Evolutionary conservation across 768 basidiomycete species (phyloP), one percentile per base, ranked within the genome.

Genomic region (Xerocomellus dryophilus): DNA sequence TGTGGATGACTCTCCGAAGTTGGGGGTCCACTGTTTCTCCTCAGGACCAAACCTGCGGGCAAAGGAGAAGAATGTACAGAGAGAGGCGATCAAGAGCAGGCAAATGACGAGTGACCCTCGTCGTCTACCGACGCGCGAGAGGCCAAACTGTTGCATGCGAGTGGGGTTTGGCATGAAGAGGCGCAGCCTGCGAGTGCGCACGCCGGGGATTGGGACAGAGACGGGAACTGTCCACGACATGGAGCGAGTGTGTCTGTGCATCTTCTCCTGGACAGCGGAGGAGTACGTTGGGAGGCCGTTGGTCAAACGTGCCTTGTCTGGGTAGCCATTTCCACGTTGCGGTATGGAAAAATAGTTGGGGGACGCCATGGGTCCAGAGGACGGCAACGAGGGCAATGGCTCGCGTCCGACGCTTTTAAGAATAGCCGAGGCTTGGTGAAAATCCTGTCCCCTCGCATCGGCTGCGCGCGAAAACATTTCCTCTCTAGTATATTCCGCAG

Each of bases 191-290:
- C 82, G 84, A 17, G 78, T 74, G 53, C 71, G 78, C 14, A 83
- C 67, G 51, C 82, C 80, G 12, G 86, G 85, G 47, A 90, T 76
- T 43, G 82, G 78, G 39, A 90, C 58, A 36, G 79, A 78, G 42
- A 88, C 62, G 31, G 80, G 75, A 43, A 84, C 68, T 48, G 83
- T 80, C 85, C 86, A 88, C 15, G 82, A 74, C 57, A 71, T 64
- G 61, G 68, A 61, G 62, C 73, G 55, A 62, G 74, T 58, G 39
- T 78, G 78, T 62, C 76, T 75, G 54, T 76, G 73, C 66, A 80
- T 75, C 71, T 89, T 89, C 71, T 89, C 86, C 59, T 83, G 78
- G 23, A 85, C 78, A 15, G 83, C 80, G 47, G 84, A 77, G 41
- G 82, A 81, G 57, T 77, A 77, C 23, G 70, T 71, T 18, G 78